Percentiles rank a stretch among this genome's conserved stretches.
These are phyloP conservation scores for Helotiales sp. DNA, from an alignment of 2,329 filamentous ascomycete species.

Conservation along the genomic window DNA sequence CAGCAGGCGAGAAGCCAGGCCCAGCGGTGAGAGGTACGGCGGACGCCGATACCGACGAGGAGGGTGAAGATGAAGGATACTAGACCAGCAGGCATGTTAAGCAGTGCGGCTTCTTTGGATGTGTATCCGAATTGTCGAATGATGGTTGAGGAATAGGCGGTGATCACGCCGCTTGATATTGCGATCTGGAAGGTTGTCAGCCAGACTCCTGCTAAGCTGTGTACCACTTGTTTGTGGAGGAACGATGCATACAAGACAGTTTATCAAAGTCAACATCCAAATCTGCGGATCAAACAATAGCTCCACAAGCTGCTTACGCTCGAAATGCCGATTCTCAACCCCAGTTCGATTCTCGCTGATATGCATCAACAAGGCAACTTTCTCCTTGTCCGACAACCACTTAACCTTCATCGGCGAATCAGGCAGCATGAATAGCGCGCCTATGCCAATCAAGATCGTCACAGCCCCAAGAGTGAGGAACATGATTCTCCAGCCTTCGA, in stretches of 20 bases:
- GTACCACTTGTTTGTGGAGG: not conserved
- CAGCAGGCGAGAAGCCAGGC: slow-evolving; percentile 55
- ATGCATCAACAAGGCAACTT: slow-evolving; percentile 54
- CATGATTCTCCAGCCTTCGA: slow-evolving; percentile 22
- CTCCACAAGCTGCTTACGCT: slow-evolving; percentile 54
- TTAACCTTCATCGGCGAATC: slow-evolving; percentile 53
- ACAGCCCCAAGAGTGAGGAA: not conserved
- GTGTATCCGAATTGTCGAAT: slow-evolving; percentile 54
- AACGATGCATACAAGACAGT: slow-evolving; percentile 44
- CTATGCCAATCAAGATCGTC: not conserved
- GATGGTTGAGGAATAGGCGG: slow-evolving; percentile 59
- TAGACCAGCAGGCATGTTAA: slow-evolving; percentile 57
- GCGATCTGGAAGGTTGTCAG: not conserved
- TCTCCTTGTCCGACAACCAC: slow-evolving; percentile 47
- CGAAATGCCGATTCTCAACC: slow-evolving; percentile 56
- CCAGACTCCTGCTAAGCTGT: no score
- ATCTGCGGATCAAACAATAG: slow-evolving; percentile 56
- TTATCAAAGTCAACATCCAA: slow-evolving; percentile 55
- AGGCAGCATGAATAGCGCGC: slow-evolving; percentile 49
- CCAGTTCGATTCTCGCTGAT: slow-evolving; percentile 61
- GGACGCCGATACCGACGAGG: slow-evolving; percentile 54
- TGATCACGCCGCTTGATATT: slow-evolving; percentile 44
- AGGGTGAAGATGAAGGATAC: slow-evolving; percentile 59
- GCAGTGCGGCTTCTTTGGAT: slow-evolving; percentile 51
- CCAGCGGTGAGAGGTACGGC: slow-evolving; percentile 54